Conservation (phyloP, 1,284 basidiomycete genomes). For the Mycena sp. region DNA sequence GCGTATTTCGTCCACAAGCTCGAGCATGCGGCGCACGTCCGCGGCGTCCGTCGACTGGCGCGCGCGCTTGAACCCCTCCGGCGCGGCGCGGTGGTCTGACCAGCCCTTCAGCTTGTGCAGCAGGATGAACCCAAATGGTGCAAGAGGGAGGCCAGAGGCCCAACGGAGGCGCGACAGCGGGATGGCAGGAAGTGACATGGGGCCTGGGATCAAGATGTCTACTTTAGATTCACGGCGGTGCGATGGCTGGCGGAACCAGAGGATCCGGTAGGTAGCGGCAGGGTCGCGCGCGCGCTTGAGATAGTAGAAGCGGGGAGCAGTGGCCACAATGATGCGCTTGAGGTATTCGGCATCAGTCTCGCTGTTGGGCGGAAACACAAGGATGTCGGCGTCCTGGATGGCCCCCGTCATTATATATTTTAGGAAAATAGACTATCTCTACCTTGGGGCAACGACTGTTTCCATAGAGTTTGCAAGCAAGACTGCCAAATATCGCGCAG, state of each 20-base stretch:
- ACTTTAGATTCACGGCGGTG: conserved; percentile 42
- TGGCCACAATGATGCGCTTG: conserved; percentile 32
- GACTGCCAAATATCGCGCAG: conserved; percentile 47
- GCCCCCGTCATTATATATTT: no score
- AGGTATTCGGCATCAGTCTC: conserved; percentile 32
- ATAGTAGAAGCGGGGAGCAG: conserved; percentile 40
- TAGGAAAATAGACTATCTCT: neutral
- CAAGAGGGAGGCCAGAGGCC: conserved; percentile 37
- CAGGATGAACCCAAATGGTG: conserved; percentile 42
- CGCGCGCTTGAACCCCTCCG: conserved; percentile 37
- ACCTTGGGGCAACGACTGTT: conserved; percentile 45
- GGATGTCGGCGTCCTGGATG: conserved; percentile 47
- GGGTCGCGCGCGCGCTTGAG: conserved; percentile 44
- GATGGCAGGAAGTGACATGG: conserved; percentile 38
- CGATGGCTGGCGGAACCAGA: conserved; percentile 38
- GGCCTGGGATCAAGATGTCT: conserved; percentile 44
- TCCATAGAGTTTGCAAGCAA: conserved; percentile 48
- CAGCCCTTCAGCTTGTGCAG: conserved; percentile 47
- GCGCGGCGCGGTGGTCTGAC: conserved; percentile 42
- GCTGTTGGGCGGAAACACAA: conserved; percentile 40
- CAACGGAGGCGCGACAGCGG: conserved; percentile 27
- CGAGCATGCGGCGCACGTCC: conserved; percentile 40
- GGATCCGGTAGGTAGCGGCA: conserved; percentile 41
- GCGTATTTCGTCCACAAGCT: conserved; percentile 24
- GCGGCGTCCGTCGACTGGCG: conserved; percentile 43